These are phyloP conservation scores for Lentinula aciculospora DNA, from an alignment of 768 basidiomycete species.

Conservation along the genomic window DNA sequence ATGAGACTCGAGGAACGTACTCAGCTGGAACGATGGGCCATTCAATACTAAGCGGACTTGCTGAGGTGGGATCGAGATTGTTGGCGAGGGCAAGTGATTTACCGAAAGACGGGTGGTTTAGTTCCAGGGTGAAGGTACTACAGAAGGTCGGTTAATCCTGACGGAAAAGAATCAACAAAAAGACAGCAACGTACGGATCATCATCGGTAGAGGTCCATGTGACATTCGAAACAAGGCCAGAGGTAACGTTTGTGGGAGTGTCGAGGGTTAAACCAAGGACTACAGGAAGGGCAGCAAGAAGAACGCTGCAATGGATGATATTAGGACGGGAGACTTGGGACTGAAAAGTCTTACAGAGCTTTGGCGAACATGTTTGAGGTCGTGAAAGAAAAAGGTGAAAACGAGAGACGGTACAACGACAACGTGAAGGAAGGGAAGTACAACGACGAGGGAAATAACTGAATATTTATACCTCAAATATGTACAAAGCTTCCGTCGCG, in stretches of 20 bases:
- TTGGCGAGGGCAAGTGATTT: constrained; percentile 3
- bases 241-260: constrained; percentile 3
- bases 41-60: background rate
- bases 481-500: no score
- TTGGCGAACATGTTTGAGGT: constrained; percentile 4
- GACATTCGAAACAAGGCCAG: background rate
- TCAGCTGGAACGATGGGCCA: constrained; percentile 2
- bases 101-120: background rate
- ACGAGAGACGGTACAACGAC: background rate
- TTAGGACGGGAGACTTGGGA: no score
- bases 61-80: background rate
- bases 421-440: background rate
- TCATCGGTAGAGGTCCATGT: background rate
- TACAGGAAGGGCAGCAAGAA: background rate
- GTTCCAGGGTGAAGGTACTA: background rate
- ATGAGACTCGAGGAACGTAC: background rate
- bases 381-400: background rate
- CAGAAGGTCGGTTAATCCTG: background rate
- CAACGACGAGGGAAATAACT: no score
- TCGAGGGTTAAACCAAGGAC: background rate
- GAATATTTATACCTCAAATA: no score
- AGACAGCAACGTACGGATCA: background rate
- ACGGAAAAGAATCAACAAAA: background rate
- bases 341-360: background rate
- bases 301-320: background rate